Conservation (phyloP, 805 yeast genomes). For the Wickerhamiella kurtzmanii region DNA sequence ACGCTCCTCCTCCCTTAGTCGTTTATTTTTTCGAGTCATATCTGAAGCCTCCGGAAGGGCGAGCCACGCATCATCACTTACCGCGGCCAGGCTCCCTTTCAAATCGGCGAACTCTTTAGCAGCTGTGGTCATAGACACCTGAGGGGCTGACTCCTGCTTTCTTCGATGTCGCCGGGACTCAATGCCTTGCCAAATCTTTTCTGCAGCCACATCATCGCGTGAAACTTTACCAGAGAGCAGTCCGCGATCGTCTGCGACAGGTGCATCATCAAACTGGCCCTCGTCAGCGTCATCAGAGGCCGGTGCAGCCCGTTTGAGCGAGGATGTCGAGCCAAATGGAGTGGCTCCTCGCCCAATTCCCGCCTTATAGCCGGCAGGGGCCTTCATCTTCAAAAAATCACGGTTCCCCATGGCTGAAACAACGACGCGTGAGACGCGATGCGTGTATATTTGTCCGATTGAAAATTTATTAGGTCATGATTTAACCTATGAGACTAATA, state of each 20-base stretch:
- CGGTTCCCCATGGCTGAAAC: not conserved
- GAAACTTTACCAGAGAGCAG: constrained; percentile 19
- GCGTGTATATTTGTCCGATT: not conserved
- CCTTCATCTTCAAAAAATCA: constrained; percentile 61
- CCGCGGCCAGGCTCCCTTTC: constrained; percentile 42
- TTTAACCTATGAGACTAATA: not conserved
- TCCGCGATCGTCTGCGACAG: constrained; percentile 24
- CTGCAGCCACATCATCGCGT: constrained; percentile 70
- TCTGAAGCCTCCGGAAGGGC: constrained; percentile 80
- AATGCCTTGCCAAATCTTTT: constrained; percentile 47
- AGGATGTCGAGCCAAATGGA: constrained; percentile 46
- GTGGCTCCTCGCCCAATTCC: constrained; percentile 94
- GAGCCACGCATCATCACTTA: constrained; percentile 51
- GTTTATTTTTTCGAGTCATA: constrained; percentile 63
- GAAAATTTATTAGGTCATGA: not conserved
- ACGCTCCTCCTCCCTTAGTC: constrained; percentile 50
- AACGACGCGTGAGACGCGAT: not conserved
- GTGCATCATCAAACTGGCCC: constrained; percentile 23
- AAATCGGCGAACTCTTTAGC: constrained; percentile 43
- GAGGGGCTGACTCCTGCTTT: not conserved
- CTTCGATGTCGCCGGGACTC: constrained; percentile 29
- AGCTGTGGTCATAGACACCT: constrained; percentile 14
- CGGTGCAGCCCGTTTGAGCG: constrained; percentile 41
- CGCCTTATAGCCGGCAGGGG: constrained; percentile 83
- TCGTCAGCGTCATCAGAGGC: constrained; percentile 39